Base-by-base conservation (phyloP, 78 protist species). In the Pelomyxa schiedti region DNA sequence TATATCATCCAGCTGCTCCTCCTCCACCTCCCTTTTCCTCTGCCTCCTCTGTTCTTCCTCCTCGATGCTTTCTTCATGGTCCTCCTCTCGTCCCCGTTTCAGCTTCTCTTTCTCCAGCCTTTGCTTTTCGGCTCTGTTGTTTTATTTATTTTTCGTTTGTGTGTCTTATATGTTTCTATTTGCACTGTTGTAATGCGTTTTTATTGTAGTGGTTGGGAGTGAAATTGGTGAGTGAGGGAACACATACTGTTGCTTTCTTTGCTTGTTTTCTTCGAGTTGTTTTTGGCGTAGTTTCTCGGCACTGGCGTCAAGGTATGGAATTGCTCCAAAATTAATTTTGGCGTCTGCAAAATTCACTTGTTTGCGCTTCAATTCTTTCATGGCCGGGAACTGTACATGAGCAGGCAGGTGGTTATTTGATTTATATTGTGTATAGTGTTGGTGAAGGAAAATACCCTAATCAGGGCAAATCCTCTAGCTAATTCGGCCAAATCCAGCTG, bases 1-100 rank as follows among this genome's bases (percentile, higher is more conserved):
- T 24, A 80, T 39, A 52, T 80, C 87, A 47, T 36, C 80, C 32
- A 75, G 41, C 72, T 74, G 82, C 42, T 66, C 76, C 72, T 43
- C 68, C 63, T 74, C 47, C 35, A 8, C 35, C 28, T 80, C 42
- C 42, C 28, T 69, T 39, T 73, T 68, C 52, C 72, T 26, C 41
- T 28, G n/a, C 24, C 40, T 32, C 29, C 42, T 16, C 39, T 39
- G 67, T 76, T n/a, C n/a, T 26, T 53, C 6, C 65, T 7, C 8
- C 73, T 74, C 65, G 8, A 39, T 71, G 16, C 41, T 65, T 38
- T 35, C 39, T 26, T 68, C 36, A 16, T 22, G 43, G 4, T 58
- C 66, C 28, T 8, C 65, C 79, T 0, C 24, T 32, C 24, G 39
- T 65, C 39, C 41, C 64, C 36, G 32, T 24, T 7, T 38, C 52